These are phyloP conservation scores for Helianthus tuberosus DNA, from an alignment of 129 eudicot species.

Conservation along the genomic window DNA sequence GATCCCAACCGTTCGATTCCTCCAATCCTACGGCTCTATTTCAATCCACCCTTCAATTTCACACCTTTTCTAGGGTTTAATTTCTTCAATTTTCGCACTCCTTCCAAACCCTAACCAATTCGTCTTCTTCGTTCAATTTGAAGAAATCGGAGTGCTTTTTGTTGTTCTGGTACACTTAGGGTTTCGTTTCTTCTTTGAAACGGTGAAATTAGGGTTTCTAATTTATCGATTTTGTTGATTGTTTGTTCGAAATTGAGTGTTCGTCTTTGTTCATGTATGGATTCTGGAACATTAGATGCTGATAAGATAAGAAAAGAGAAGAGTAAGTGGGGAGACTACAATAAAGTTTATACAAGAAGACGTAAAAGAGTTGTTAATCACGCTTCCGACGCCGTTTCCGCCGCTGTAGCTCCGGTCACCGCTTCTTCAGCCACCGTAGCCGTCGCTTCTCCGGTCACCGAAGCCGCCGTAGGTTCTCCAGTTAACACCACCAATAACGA, in stretches of 20 bases:
- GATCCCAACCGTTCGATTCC: constrained; percentile 16
- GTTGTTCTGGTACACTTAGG: constrained; percentile 17
- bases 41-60: constrained; percentile 1
- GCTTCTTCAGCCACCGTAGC: constrained; percentile 6
- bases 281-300: constrained; percentile 65
- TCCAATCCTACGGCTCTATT: neutral
- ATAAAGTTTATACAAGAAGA: constrained; percentile 67
- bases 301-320: constrained; percentile 50
- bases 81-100: neutral
- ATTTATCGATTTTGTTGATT: constrained; percentile 13
- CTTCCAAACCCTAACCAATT: constrained; percentile 35
- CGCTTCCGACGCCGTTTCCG: constrained; percentile 21
- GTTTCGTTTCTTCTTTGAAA: constrained; percentile 12
- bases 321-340: constrained; percentile 49
- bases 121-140: constrained; percentile 22
- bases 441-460: constrained; percentile 3
- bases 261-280: constrained; percentile 64
- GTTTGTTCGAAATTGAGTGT: constrained; percentile 22
- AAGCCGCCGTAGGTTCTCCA: constrained; percentile 11
- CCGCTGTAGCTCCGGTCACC: neutral
- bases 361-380: constrained; percentile 25
- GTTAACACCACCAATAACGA: constrained; percentile 21
- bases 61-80: constrained; percentile 10
- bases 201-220: constrained; percentile 26
- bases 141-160: constrained; percentile 44